Evolutionary conservation across 2,329 filamentous ascomycete species (phyloP), one percentile per base, ranked within the genome.

Genomic region (Botrytis fragariae): DNA sequence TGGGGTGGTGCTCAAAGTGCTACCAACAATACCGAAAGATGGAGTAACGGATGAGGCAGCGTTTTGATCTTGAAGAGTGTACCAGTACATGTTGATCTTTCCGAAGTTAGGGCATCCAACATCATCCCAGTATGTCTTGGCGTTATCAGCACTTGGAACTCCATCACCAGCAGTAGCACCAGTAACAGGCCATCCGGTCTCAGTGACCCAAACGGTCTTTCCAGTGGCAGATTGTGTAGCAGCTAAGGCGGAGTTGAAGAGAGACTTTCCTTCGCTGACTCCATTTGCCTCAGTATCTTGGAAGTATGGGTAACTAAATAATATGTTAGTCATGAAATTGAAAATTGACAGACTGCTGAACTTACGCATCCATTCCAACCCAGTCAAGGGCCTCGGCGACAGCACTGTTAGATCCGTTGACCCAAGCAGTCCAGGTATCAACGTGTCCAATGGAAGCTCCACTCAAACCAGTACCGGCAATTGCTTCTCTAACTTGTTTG

Each of bases 351-450:
- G 45, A n/a, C 9, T 32, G 39, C 20, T 60, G n/a, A 42, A 72
- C 70, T 18, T 72, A 72, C 29, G 91, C 92, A 81, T 97, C 93
- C 81, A 95, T 89, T 77, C 94, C 94, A 74, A 97, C 82, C 87
- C 90, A 97, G 85, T 97, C 94, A 75, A 87, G 84, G 59, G 88
- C 89, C 16, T 90, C 85, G 74, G 93, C 89, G 74, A 97, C 89
- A 60, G 86, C 89, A 67, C 83, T 83, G 87, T 95, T 97, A 79
- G 90, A 88, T 69, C 83, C 82, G 82, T 97, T 94, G 81, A 89
- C 89, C 86, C 90, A 95, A 70, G 89, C 89, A 51, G 91, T 94
- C 93, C 93, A 97, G 69, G 94, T 97, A 81, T 97, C 94, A 81
- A 97, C 94, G 83, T 97, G 94, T 70, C 94, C 94, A 74, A 97